Conservation (phyloP, 106 monocot genomes). For the Posidonia australis region DNA sequence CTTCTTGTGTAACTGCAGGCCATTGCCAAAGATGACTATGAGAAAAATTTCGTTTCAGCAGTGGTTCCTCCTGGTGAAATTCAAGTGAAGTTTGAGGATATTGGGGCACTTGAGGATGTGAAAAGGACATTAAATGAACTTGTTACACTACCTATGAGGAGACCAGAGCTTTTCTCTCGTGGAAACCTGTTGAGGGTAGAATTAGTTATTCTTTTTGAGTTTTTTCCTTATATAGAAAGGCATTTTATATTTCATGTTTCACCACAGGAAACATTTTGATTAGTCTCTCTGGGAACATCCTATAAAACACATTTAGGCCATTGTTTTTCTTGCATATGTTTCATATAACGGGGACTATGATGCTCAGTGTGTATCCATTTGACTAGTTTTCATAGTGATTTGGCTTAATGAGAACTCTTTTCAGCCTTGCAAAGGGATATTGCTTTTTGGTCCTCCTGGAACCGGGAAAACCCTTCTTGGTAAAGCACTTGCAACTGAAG, state of each 20-base stretch:
- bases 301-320: too few relatives aligned
- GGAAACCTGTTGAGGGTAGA: constrained; percentile 86
- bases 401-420: background rate
- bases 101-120: constrained; percentile 96
- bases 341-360: too few relatives aligned
- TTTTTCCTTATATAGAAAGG: too few relatives aligned
- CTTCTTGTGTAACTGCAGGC: constrained; percentile 35
- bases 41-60: constrained; percentile 86
- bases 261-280: too few relatives aligned
- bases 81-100: constrained; percentile 90
- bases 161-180: constrained; percentile 91
- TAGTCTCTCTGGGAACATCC: background rate
- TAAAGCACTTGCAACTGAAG: constrained; percentile 99
- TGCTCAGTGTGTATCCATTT: too few relatives aligned
- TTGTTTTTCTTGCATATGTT: too few relatives aligned
- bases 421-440: constrained; percentile 98
- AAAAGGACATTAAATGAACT: constrained; percentile 84
- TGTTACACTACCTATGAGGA: constrained; percentile 92
- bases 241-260: too few relatives aligned
- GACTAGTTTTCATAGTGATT: too few relatives aligned
- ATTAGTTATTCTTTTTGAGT: too few relatives aligned
- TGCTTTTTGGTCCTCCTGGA: constrained; percentile 98
- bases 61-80: constrained; percentile 87
- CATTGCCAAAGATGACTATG: constrained; percentile 92
- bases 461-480: constrained; percentile 99